Conservation (phyloP, 2,329 filamentous ascomycete genomes). For the Trichoderma breve region DNA sequence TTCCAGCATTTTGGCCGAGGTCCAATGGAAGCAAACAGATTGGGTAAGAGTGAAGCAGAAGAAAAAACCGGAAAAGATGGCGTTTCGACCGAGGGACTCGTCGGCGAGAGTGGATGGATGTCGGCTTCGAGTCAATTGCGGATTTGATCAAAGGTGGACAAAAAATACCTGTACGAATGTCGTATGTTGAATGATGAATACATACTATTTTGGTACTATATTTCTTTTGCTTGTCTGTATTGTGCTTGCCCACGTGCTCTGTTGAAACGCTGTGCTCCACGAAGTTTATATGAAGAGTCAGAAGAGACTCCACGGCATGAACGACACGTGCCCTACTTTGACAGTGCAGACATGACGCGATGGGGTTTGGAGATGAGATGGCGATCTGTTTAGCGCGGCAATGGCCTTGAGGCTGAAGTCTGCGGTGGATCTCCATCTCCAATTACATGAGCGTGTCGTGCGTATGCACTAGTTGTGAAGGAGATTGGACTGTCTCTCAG, state of each 20-base stretch:
- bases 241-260: background rate
- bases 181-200: background rate
- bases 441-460: background rate
- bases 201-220: background rate
- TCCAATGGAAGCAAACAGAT: constrained; percentile 8
- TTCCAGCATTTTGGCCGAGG: background rate
- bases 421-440: background rate
- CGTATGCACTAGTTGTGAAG: background rate
- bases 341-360: background rate
- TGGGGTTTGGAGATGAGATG: constrained; percentile 6
- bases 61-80: background rate
- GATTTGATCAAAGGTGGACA: background rate
- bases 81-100: background rate
- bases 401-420: background rate
- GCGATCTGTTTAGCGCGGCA: constrained; percentile 10
- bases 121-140: background rate
- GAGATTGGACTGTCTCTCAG: background rate
- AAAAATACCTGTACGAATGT: background rate
- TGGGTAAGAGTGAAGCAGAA: constrained; percentile 6
- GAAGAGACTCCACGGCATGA: background rate
- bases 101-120: background rate
- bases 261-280: background rate
- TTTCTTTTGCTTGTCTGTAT: background rate
- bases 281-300: background rate
- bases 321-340: background rate